Base-by-base conservation (phyloP, 2,329 filamentous ascomycete genomes). In the Nemania serpens region DNA sequence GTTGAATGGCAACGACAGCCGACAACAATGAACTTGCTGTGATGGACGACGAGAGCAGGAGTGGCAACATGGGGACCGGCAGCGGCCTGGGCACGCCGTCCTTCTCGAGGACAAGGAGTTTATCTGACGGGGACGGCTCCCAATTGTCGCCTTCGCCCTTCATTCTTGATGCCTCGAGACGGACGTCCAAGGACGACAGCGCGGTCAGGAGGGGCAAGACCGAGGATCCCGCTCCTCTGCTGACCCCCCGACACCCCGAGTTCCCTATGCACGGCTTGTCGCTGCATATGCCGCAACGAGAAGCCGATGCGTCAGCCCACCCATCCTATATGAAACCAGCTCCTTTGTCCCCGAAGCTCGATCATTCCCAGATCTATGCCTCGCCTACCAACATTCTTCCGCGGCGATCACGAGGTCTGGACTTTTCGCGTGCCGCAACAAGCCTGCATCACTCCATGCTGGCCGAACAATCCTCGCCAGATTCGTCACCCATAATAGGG, bases 391-490 rank as follows among this genome's bases (percentile, higher is more conserved):
- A 93, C 55, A 90, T 96, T 48, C 83, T 98, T 7, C 94, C 94
- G 17, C 87, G 94, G 66, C 88, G 93, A 63, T 97, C 93, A 33
- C 87, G 94, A 58, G 94, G 94, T 45, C 82, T 97, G 62, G 94
- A 98, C 77, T 98, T 97, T 75, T 94, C 94, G 42, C 86, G 94
- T 68, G 93, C 93, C 11, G 95, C 92, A 64, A 97, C 94, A 11
- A 96, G 93, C 73, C 82, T 99, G 20, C 95, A 98, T 77, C 95
- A 98, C 76, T 97, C 94, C 15, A 98, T 91, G 0, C 84, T 98
- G 9, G 93, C 94, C 58, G 91, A 97, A 68, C 86, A 89, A 74
- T 90, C 91, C 0, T 95, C 91, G 5, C 93, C 93, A 3, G 93
- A 96, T 74, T 95, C 92, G 0, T 97, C 93, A 0, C 95, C 95